Evolutionary conservation across 768 basidiomycete genomes (phyloP), one percentile per base, ranked within the genome.

Genomic region (Favolaschia claudopus): DNA sequence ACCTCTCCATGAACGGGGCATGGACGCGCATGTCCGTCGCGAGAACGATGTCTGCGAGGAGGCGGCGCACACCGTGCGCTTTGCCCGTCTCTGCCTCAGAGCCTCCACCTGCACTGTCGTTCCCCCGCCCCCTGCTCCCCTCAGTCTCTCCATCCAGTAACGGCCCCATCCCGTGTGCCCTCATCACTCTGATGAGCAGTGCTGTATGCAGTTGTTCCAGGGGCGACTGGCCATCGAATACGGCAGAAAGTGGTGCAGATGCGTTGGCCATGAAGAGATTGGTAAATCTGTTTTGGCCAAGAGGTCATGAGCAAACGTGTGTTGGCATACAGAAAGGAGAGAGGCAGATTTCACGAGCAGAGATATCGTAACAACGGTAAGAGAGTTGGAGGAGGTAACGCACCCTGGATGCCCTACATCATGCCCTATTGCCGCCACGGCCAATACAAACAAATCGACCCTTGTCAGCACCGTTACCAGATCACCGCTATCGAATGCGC

Each of bases 251-350:
- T 1, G 96, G 95, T 0, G 96, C 86, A 53, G 88, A 85, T 48
- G 96, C 96, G 69, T 98, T 97, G 89, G 94, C 93, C 92, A 99
- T 92, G 76, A 98, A 99, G 14, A 85, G 77, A 70, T 99, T 99
- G 24, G 89, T 91, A 55, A 99, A 85, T n/a, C n/a, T n/a, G n/a
- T n/a, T n/a, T n/a, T n/a, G n/a, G n/a, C n/a, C n/a, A n/a, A n/a
- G n/a, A n/a, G n/a, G n/a, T n/a, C n/a, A n/a, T n/a, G n/a, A n/a
- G n/a, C n/a, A n/a, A n/a, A n/a, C n/a, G n/a, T n/a, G n/a, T n/a
- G n/a, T n/a, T n/a, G n/a, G n/a, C n/a, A n/a, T n/a, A n/a, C n/a
- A n/a, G n/a, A n/a, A n/a, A n/a, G n/a, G n/a, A n/a, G n/a, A n/a
- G n/a, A n/a, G n/a, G n/a, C n/a, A n/a, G n/a, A n/a, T n/a, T n/a